These are phyloP conservation scores for Taiozyma onychis DNA, from an alignment of 1,139 yeast species.

Conservation along the genomic window DNA sequence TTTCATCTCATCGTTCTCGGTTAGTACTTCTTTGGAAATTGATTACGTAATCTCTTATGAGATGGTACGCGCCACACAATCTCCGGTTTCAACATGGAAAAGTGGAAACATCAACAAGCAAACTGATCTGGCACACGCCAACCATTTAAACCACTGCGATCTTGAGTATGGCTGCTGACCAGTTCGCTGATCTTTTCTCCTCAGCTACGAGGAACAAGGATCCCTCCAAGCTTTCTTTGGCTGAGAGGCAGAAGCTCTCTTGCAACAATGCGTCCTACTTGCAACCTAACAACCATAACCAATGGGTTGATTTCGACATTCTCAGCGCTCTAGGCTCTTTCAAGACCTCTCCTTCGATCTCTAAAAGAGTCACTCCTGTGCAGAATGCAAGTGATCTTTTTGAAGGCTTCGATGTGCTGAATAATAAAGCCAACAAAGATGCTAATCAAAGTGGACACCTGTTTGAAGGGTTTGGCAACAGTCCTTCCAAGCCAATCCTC, in stretches of 20 bases:
- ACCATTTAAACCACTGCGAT: not conserved
- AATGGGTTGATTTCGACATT: constrained; percentile 23
- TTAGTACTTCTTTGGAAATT: too few relatives aligned
- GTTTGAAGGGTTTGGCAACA: constrained; percentile 18
- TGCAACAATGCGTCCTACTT: constrained; percentile 3
- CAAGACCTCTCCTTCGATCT: not conserved
- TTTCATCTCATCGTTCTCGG: not conserved
- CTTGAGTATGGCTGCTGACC: constrained; percentile 25
- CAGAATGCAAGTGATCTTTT: constrained; percentile 10
- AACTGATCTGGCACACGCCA: not conserved
- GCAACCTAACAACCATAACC: not conserved
- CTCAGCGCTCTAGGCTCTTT: constrained; percentile 10
- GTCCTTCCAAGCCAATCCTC: not conserved
- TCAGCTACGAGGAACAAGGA: constrained; percentile 26
- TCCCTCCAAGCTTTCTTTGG: constrained; percentile 24
- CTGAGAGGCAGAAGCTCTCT: constrained; percentile 24
- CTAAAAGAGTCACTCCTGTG: not conserved
- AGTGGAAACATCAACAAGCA: not conserved
- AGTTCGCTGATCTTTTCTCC: constrained; percentile 40
- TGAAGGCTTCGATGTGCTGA: constrained; percentile 17
- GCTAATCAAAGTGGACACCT: constrained; percentile 5
- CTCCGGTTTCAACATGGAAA: not conserved
- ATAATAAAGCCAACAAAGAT: not conserved
- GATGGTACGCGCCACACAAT: not conserved
- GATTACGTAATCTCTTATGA: not conserved